Conservation (phyloP, 768 basidiomycete species). For the Galerina sulciceps region DNA sequence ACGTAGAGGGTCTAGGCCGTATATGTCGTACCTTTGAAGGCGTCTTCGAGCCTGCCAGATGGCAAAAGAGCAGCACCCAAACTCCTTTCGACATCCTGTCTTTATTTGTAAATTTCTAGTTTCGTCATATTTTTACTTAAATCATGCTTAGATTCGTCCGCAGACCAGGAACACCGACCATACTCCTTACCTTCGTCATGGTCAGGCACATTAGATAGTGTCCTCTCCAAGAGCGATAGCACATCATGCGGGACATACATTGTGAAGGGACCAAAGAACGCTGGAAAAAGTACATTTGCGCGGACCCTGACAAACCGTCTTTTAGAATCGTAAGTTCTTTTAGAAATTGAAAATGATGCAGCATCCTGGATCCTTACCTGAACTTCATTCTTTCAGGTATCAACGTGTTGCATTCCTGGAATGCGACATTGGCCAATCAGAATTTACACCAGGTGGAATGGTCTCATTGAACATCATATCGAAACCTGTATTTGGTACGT, state of each 20-base stretch:
- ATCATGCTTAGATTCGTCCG: constrained; percentile 37
- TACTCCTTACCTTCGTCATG: constrained; percentile 43
- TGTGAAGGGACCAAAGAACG: constrained; percentile 84
- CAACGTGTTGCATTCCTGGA: constrained; percentile 88
- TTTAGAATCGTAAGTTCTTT: constrained; percentile 50
- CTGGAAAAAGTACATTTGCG: constrained; percentile 91
- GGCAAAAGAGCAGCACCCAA: constrained; percentile 35
- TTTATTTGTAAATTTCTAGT: too few relatives aligned
- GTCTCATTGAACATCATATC: constrained; percentile 80
- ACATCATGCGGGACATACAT: constrained; percentile 49
- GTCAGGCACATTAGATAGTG: constrained; percentile 36
- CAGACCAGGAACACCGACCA: constrained; percentile 40
- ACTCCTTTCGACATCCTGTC: constrained; percentile 49
- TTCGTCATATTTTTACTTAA: too few relatives aligned
- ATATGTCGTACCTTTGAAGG: constrained; percentile 67
- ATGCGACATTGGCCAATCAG: constrained; percentile 92
- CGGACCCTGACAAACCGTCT: constrained; percentile 74
- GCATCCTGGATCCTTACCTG: background rate
- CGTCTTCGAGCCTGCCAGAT: constrained; percentile 59
- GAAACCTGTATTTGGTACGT: constrained; percentile 68
- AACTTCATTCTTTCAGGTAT: constrained; percentile 50
- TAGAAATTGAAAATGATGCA: background rate
- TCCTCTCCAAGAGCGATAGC: constrained; percentile 21
- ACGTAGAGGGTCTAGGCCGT: constrained; percentile 67
- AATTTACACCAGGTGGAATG: constrained; percentile 88